Evolutionary conservation across 345 rosid genomes (phyloP).

Genomic region (Eucalyptus polyanthemos): DNA sequence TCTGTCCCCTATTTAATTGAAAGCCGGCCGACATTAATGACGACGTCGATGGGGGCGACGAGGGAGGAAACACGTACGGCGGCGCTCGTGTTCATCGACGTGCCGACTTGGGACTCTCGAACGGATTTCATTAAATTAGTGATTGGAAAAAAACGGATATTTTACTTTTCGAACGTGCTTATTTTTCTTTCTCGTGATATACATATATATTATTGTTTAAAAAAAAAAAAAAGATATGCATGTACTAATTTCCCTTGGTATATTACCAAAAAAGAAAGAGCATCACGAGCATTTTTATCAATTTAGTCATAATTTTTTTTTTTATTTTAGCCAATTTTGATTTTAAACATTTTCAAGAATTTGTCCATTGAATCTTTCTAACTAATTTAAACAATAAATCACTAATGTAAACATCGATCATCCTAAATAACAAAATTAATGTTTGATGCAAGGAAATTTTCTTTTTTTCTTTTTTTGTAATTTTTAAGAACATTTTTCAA

Average conservation of each 20-base stretch:
- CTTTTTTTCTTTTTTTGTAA: no score
- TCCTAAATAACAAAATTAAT: accelerated
- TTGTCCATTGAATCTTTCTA: no score
- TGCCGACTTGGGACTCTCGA: background rate
- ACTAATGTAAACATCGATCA: accelerated
- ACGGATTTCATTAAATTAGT: background rate
- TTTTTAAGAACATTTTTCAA: no score
- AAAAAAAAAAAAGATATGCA: no score
- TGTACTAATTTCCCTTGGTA: background rate
- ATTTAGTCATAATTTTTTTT: accelerated
- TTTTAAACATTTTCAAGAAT: accelerated
- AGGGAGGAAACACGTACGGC: no score
- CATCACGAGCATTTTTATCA: accelerated
- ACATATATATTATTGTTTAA: background rate
- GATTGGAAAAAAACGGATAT: background rate
- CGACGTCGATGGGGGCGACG: background rate
- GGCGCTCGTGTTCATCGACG: background rate
- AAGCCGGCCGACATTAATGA: background rate
- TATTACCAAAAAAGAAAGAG: background rate
- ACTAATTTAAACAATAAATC: accelerated
- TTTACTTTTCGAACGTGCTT: background rate
- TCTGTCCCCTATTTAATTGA: background rate
- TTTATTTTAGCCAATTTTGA: accelerated
- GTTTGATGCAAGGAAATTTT: accelerated
- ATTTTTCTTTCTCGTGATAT: background rate